Base-by-base conservation (phyloP, 2,329 filamentous ascomycete species). In the Fusarium burgessii region DNA sequence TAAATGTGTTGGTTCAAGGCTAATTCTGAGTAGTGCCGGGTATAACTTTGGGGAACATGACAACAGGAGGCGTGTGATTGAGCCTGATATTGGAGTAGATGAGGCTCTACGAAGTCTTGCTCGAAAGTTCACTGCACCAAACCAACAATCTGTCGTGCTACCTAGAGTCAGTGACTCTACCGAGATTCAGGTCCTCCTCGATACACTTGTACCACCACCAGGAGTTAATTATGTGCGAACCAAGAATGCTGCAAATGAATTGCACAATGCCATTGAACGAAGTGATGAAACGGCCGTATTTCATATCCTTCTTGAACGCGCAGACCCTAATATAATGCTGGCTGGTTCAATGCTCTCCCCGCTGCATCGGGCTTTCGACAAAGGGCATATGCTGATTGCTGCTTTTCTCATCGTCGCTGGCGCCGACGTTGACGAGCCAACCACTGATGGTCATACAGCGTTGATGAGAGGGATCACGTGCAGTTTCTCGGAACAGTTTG, bases 381-480 rank as follows among this genome's bases (percentile, higher is more conserved):
- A 75, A 43, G 57, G 63, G 18, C 75, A 77, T 49, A 68, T 77
- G 65, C 36, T 77, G 17, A 76, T 77, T 32, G 75, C 74, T 29
- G 75, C 75, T 27, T 74, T 76, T 43, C 74, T 77, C 23, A 75
- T 75, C 18, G 75, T 77, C 7, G 73, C 75, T 20, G 75, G 75
- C 10, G 75, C 75, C 10, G 72, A 77, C 42, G 73, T 77, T 25
- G 74, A 77, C 46, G 75, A 77, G 47, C 75, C 75, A 15, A 77
- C 75, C 7, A 73, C 60, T 17, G 74, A 77, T 20, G 75, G 75
- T 7, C 68, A 77, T 41, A 77, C 75, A 12, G 71, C 75, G 8
- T 51, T 77, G 8, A 77, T 77, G 59, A 73, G 75, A 62, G 74
- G 75, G 13, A 77, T 77, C 59, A 76, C 73, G 40, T 76, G 75